Percentiles rank a stretch among this genome's conserved stretches.
These are phyloP conservation scores for Macadamia integrifolia DNA, from an alignment of 164 flowering plant genomes.

Conservation along the genomic window DNA sequence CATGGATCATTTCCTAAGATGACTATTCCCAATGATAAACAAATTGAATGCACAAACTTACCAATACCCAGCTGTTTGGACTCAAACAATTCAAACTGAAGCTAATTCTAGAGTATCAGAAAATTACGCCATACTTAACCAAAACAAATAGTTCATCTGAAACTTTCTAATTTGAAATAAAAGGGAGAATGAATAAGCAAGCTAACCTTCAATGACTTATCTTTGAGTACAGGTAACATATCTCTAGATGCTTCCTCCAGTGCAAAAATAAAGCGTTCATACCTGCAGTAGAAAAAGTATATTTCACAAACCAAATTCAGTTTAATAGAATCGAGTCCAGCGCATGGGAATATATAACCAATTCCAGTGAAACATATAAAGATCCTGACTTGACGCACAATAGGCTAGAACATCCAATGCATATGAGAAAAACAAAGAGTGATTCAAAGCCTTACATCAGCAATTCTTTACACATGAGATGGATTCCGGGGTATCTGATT, in stretches of 20 bases:
- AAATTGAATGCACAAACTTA: neutral
- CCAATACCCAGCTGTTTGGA: too few relatives aligned
- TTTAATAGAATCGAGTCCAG: neutral
- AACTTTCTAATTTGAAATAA: neutral
- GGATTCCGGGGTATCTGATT: too few relatives aligned
- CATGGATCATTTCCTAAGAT: too few relatives aligned
- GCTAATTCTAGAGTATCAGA: too few relatives aligned
- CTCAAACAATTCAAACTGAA: too few relatives aligned
- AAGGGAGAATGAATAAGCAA: conserved; percentile 4
- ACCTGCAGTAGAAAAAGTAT: conserved; percentile 38
- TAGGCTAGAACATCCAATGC: neutral
- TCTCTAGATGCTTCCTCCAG: conserved; percentile 97
- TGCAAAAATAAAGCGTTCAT: conserved; percentile 72
- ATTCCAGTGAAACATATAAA: neutral
- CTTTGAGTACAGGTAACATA: conserved; percentile 64
- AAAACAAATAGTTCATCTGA: neutral
- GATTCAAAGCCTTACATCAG: neutral
- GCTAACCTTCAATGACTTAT: conserved; percentile 76
- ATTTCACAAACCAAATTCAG: conserved; percentile 1
- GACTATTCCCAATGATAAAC: neutral
- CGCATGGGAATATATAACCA: neutral
- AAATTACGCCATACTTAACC: too few relatives aligned
- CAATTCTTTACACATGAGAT: neutral
- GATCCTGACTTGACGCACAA: neutral
- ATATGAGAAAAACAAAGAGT: neutral